Evolutionary conservation across 768 basidiomycete species (phyloP).

Genomic region (Leccinum sublutescens): DNA sequence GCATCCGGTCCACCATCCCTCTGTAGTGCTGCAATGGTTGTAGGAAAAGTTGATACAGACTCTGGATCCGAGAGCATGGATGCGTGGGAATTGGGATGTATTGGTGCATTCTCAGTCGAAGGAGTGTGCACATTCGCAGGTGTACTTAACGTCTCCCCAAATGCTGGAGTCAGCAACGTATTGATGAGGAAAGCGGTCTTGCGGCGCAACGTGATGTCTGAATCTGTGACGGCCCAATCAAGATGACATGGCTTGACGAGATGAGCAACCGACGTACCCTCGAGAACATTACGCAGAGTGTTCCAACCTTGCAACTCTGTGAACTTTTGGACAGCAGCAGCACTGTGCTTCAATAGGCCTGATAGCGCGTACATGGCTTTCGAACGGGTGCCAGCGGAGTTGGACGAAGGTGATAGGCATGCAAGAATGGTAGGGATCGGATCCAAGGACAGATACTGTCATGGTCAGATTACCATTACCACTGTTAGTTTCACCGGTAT

Average conservation of each 20-base stretch:
- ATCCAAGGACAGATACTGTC: slow-evolving; percentile 59
- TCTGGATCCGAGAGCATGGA: slow-evolving; percentile 55
- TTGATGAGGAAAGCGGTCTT: slow-evolving; percentile 79
- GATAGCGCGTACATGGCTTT: slow-evolving; percentile 84
- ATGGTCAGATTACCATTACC: not conserved
- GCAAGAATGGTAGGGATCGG: slow-evolving; percentile 65
- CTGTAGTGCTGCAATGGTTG: slow-evolving; percentile 48
- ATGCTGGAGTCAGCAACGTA: slow-evolving; percentile 58
- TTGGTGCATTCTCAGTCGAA: slow-evolving; percentile 30
- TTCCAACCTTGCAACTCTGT: slow-evolving; percentile 60
- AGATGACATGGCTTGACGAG: slow-evolving; percentile 4
- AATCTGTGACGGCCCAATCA: slow-evolving; percentile 46
- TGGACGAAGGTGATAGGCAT: slow-evolving; percentile 54
- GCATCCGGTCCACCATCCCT: slow-evolving; percentile 30
- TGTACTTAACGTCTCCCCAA: slow-evolving; percentile 8
- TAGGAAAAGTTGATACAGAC: slow-evolving; percentile 48
- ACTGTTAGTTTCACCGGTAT: slow-evolving; percentile 4
- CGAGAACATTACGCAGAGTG: slow-evolving; percentile 53
- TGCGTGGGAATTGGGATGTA: slow-evolving; percentile 76
- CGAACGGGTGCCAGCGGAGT: slow-evolving; percentile 57
- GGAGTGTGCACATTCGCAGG: slow-evolving; percentile 22
- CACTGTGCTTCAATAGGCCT: slow-evolving; percentile 75
- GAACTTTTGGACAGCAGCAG: slow-evolving; percentile 58
- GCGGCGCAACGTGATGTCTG: slow-evolving; percentile 72
- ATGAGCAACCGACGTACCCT: slow-evolving; percentile 41